A percentile compares a stretch with the other conserved stretches of the same genome.
phyloP scores from a whole-genome alignment of 306 rosid genomes.

The Ormosia semicastrata region DNA sequence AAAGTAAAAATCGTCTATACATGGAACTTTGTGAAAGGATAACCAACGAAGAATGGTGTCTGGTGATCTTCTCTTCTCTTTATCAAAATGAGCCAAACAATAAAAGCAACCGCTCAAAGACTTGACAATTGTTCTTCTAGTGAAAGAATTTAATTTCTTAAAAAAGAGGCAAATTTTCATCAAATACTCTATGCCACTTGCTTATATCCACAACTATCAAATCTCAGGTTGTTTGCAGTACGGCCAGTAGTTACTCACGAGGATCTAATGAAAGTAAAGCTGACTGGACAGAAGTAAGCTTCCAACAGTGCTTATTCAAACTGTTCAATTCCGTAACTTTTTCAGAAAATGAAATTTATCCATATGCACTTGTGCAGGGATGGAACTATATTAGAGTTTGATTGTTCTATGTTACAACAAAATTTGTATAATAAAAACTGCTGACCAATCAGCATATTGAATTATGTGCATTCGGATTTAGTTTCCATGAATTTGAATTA shows the following conservation, averaged over 20 bases:
- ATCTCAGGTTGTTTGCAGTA: background rate
- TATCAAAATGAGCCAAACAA: background rate
- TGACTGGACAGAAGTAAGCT: background rate
- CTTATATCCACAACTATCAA: background rate
- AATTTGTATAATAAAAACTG: conserved; percentile 26
- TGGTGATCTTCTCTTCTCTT: no score
- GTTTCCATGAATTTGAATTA: conserved; percentile 12
- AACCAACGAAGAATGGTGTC: background rate
- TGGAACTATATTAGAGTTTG: conserved; percentile 13
- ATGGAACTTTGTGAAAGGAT: background rate
- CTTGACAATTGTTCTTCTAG: background rate
- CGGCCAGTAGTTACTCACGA: background rate
- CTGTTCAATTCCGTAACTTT: background rate
- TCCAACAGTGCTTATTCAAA: background rate
- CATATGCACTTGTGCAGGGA: background rate
- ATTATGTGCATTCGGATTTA: conserved; percentile 16
- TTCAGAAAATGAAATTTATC: background rate
- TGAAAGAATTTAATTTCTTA: background rate
- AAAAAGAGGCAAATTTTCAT: background rate
- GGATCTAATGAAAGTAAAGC: background rate
- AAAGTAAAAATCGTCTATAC: background rate
- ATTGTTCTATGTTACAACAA: background rate
- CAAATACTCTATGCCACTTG: background rate
- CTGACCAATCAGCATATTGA: conserved; percentile 31
- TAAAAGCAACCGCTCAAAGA: background rate